These are phyloP conservation scores for Mucor circinelloides DNA, from an alignment of 371 early-diverging fungal species.

Conservation along the genomic window DNA sequence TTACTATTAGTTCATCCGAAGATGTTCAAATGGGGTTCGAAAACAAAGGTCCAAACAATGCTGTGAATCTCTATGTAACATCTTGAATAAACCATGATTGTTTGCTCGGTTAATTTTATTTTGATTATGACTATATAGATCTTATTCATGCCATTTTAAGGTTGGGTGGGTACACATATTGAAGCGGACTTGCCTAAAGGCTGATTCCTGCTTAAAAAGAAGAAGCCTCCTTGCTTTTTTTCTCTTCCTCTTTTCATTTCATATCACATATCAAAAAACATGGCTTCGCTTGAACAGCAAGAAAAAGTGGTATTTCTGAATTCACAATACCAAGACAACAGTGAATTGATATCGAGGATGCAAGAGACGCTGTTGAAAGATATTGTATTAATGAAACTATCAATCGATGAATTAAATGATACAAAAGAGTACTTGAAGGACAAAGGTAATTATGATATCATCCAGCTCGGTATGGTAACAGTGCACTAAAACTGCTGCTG, in stretches of 20 bases:
- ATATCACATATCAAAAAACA: not conserved
- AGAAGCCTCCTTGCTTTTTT: not conserved
- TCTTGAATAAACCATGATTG: not conserved
- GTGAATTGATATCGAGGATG: slow-evolving; percentile 14
- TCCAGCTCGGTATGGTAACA: not conserved
- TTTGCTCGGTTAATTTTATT: not conserved
- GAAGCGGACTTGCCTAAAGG: not conserved
- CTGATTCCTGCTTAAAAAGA: not conserved
- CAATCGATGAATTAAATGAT: slow-evolving; percentile 15
- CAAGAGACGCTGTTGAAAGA: slow-evolving; percentile 9
- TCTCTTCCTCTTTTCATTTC: slow-evolving; percentile 2
- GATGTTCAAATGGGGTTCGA: slow-evolving; percentile 93
- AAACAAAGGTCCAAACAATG: slow-evolving; percentile 48
- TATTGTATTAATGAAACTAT: slow-evolving; percentile 8
- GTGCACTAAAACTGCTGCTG: not conserved
- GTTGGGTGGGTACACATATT: not conserved
- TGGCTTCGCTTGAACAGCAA: slow-evolving; percentile 17
- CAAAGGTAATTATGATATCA: slow-evolving; percentile 1
- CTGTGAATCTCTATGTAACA: slow-evolving; percentile 46
- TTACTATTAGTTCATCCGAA: slow-evolving; percentile 82
- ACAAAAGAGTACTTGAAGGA: slow-evolving; percentile 25
- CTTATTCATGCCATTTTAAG: not conserved
- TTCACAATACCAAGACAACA: slow-evolving; percentile 27
- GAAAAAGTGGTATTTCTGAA: slow-evolving; percentile 24
- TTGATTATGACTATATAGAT: not conserved